Conservation (phyloP, 2,329 filamentous ascomycete species). For the Ophiostoma montium region DNA sequence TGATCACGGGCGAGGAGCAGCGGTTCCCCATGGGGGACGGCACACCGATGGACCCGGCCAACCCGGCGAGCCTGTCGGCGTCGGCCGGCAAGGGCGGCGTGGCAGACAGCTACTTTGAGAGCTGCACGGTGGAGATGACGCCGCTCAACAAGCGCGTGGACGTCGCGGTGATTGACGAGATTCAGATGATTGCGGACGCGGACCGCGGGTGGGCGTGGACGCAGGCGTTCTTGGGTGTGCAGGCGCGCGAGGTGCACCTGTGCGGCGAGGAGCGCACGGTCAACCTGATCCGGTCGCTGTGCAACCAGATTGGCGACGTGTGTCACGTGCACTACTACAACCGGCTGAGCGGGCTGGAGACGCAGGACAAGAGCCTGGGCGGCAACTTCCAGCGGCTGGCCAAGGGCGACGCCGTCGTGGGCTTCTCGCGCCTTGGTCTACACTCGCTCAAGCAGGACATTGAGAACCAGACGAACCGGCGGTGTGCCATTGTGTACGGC, state of each 20-base stretch:
- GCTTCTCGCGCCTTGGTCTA: conserved; percentile 71
- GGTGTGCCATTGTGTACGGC: conserved; percentile 89
- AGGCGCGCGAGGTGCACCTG: conserved; percentile 79
- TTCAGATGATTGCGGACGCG: conserved; percentile 81
- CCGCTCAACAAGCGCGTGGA: conserved; percentile 48
- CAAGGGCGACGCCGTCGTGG: conserved; percentile 83
- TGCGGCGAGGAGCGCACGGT: conserved; percentile 83
- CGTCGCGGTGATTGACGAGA: conserved; percentile 94
- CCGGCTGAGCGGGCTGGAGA: conserved; percentile 62
- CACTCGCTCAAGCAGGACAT: conserved; percentile 68
- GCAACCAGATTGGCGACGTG: conserved; percentile 66
- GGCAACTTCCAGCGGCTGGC: conserved; percentile 52
- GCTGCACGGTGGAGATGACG: conserved; percentile 89
- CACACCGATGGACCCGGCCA: not conserved
- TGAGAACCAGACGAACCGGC: conserved; percentile 58
- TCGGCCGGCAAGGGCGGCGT: conserved; percentile 3
- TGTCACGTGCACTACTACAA: conserved; percentile 72
- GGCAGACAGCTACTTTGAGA: conserved; percentile 47
- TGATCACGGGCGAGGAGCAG: conserved; percentile 86
- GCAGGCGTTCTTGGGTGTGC: conserved; percentile 71
- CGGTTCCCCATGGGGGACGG: conserved; percentile 42
- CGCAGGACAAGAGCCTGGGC: conserved; percentile 47
- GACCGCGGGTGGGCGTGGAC: conserved; percentile 93
- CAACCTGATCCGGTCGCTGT: conserved; percentile 62
- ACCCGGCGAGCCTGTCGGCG: not conserved